Evolutionary conservation across 225 moss, liverwort and hornwort genomes (phyloP), one percentile per base, ranked within the genome.

Genomic region (Physcomitrellopsis africana): DNA sequence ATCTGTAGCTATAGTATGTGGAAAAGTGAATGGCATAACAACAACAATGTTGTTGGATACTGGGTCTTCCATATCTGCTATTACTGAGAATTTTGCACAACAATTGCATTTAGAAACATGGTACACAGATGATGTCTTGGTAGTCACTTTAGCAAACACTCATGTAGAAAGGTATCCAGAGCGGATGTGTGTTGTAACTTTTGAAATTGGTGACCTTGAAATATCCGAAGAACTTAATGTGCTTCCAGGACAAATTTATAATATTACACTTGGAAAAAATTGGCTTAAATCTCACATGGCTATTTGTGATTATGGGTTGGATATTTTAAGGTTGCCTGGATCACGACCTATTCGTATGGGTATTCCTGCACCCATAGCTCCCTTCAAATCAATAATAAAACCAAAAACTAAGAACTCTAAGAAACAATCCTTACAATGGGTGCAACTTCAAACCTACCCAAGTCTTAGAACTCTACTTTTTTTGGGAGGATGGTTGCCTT

Each of bases 201-300:
- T 87, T 61, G 79, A 84, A 54, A 82, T 87, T 76, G 87, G 85
- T 7, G 87, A 87, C 49, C 80, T 87, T 27, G 29, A 78, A 65
- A 45, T 80, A 1, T 75, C 8, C 0, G 85, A 87, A 60, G 85
- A 87, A 0, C 82, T 87, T 3, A 87, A 87, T 44, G 80, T 87
- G 27, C 85, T 87, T 18, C 85, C 85, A 0, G 87, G 85, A 32
- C 87, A 87, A 58, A 87, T 87, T 13, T 87, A 87, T 12, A 82
- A 87, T 12, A 74, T 87, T 11, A 87, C 87, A 0, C 68, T 87
- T 1, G 87, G 87, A 16, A 85, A 85, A 58, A 87, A 87, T 74
- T 87, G 87, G 87, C 51, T 87, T 2, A 87, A 87, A 63, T 69
- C 79, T 16, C 87, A 87, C n/a, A 85, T 82, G 87, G 87, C 87